Conservation (phyloP, 2,329 filamentous ascomycete genomes). For the Diaporthe citriasiana region DNA sequence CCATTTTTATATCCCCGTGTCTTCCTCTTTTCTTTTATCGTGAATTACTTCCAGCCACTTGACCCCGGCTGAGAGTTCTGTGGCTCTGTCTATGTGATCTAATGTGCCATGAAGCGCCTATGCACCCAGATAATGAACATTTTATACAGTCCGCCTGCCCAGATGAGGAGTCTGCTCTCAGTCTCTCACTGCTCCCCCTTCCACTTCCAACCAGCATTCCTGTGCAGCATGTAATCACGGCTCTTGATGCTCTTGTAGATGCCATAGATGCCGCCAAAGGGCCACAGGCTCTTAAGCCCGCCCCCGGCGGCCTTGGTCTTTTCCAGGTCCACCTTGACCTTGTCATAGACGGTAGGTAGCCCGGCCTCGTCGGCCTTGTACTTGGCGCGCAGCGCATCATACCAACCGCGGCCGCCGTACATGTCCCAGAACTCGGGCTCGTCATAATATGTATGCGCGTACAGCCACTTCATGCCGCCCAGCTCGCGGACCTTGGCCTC, state of each 20-base stretch:
- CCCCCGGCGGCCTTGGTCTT: conserved; percentile 56
- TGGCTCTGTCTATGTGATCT: background rate
- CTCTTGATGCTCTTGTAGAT: conserved; percentile 72
- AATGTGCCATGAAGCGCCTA: background rate
- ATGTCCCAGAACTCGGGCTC: conserved; percentile 77
- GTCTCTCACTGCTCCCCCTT: conserved; percentile 49
- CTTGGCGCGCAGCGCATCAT: conserved; percentile 72
- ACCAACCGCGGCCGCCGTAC: conserved; percentile 71
- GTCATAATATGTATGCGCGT: conserved; percentile 88
- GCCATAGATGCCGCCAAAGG: conserved; percentile 71
- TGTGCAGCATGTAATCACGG: conserved; percentile 68
- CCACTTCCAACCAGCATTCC: conserved; percentile 68
- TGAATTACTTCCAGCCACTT: background rate
- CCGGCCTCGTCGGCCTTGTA: conserved; percentile 68
- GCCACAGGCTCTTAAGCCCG: conserved; percentile 64
- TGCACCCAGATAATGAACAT: background rate
- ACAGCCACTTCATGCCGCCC: conserved; percentile 87
- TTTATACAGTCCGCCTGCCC: background rate
- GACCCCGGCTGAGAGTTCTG: background rate
- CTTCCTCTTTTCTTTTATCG: background rate
- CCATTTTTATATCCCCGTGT: conserved; percentile 6
- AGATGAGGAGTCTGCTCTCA: background rate
- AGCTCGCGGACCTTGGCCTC: conserved; percentile 78
- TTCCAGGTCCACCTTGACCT: conserved; percentile 66
- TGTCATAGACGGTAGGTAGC: conserved; percentile 79